Base-by-base conservation (phyloP, 192 early-diverging fungal genomes). In the Rhizophagus sp. region DNA sequence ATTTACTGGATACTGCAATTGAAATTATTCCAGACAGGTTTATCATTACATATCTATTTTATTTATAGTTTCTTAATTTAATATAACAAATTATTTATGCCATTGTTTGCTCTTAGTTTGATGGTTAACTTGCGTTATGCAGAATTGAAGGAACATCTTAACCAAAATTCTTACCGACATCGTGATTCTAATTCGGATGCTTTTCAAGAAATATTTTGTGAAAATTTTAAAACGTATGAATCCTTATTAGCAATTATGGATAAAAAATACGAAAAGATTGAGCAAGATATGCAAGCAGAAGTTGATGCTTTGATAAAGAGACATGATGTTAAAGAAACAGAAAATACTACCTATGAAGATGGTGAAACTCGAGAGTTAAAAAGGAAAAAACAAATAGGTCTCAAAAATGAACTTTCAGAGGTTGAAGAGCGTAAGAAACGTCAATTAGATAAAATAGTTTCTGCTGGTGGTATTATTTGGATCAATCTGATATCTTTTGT, bases 401-500 rank as follows among this genome's bases (percentile, higher is more conserved):
- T 83, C 5, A 87, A 90, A 27, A 85, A 86, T 72, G 93, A 93
- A 34, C 83, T 90, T 30, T 73, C 70, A n/a, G 88, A 88, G 69
- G 87, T 93, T 39, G 91, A 95, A 78, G 85, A 85, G 24, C 81
- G 82, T 47, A 85, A 82, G 62, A 87, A 89, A 74, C 83, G 81
- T 33, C 87, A 93, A 80, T 73, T 93, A 11, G 87, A 85, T 11
- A 84, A 87, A 24, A 76, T 89, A 78, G 90, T 89, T 71, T 84
- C 89, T 68, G 87, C 86, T 2, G 88, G 91, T 75, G 88, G 89
- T 11, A 76, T 96, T 50, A 89, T 91, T 22, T 97, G 95, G 95
- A 94, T 97, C 72, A 93, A 94, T 80, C 95, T 96, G 73, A 95
- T 97, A 94, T 88, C 95, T 22, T 90, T 92, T 73, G 84, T 89